Evolutionary conservation across 1,284 basidiomycete genomes (phyloP), one percentile per base, ranked within the genome.

Genomic region (Farysia itapuensis): DNA sequence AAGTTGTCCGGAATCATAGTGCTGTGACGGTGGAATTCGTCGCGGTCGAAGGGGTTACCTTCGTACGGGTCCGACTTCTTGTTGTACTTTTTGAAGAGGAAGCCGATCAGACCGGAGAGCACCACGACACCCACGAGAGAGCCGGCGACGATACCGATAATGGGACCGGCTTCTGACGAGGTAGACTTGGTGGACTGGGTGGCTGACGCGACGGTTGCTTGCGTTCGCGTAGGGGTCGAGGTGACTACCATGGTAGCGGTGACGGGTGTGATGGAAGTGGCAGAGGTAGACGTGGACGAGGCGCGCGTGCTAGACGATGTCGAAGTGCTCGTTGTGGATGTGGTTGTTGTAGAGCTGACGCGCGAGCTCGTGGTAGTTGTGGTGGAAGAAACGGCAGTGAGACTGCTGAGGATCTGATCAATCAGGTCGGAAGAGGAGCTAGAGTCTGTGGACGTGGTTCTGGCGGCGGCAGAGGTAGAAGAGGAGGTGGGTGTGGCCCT

Each of bases 121-220:
- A 77, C 54, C 5, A 72, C 73, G 32, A 77, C 58, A 18, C 74
- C 77, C 23, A 71, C 72, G 3, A 78, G 54, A 7, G 70, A 63
- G 23, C 72, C 77, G 5, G 75, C 74, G 42, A 77, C 75, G 50
- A 77, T 75, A 13, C 77, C 77, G 36, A 77, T 67, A 43, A 78
- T 71, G 21, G 67, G 68, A 15, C 77, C 77, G 0, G 74, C 70
- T 5, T 40, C 43, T 15, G 51, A 52, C 3, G 41, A 26, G 15
- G 52, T 31, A 7, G 56, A 46, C 25, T 51, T 64, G 33, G 59
- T 39, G 1, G 47, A 43, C 4, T 50, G 32, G n/a, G 64, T 38
- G 1, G 54, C 47, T 26, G 38, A 42, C 15, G 47, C 47, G 12
- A 42, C 30, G 7, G 50, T 32, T 18, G 41, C 16, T 23, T 12